Evolutionary conservation across 805 yeast genomes (phyloP).

Genomic region (Tetrapisispora taiwanensis): DNA sequence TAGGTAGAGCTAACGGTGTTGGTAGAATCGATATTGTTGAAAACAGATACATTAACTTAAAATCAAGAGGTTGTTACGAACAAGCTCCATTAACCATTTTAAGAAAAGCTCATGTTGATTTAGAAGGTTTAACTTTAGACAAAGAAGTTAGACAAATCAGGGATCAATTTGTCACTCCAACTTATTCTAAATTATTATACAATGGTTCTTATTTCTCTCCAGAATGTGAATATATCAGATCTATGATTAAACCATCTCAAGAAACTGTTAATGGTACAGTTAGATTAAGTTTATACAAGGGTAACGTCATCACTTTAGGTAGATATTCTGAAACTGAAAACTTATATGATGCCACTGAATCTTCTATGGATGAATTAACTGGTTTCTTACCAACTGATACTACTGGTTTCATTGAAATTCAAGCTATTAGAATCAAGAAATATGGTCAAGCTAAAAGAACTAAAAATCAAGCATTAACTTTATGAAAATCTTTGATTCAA

Average conservation of each 20-base stretch:
- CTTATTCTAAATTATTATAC: slow-evolving; percentile 83
- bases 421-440: slow-evolving; percentile 96
- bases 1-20: slow-evolving; percentile 98
- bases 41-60: slow-evolving; percentile 96
- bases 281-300: slow-evolving; percentile 90
- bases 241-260: slow-evolving; percentile 93
- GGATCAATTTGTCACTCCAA: slow-evolving; percentile 89
- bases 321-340: slow-evolving; percentile 94
- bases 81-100: slow-evolving; percentile 95
- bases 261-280: slow-evolving; percentile 92
- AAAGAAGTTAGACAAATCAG: slow-evolving; percentile 96
- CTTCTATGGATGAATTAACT: slow-evolving; percentile 98
- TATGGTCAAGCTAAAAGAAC: slow-evolving; percentile 92
- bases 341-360: slow-evolving; percentile 94
- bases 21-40: slow-evolving; percentile 99
- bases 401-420: slow-evolving; percentile 94
- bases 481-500: slow-evolving; percentile 14
- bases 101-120: slow-evolving; percentile 88
- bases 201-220: slow-evolving; percentile 98
- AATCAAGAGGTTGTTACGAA: slow-evolving; percentile 98
- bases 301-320: slow-evolving; percentile 73
- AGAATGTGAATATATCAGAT: slow-evolving; percentile 91
- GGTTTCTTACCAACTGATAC: slow-evolving; percentile 97
- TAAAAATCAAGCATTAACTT: slow-evolving; percentile 43
- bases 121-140: slow-evolving; percentile 94